Evolutionary conservation across 148 eudicot genomes (phyloP).

Genomic region (Polygonum aviculare): DNA sequence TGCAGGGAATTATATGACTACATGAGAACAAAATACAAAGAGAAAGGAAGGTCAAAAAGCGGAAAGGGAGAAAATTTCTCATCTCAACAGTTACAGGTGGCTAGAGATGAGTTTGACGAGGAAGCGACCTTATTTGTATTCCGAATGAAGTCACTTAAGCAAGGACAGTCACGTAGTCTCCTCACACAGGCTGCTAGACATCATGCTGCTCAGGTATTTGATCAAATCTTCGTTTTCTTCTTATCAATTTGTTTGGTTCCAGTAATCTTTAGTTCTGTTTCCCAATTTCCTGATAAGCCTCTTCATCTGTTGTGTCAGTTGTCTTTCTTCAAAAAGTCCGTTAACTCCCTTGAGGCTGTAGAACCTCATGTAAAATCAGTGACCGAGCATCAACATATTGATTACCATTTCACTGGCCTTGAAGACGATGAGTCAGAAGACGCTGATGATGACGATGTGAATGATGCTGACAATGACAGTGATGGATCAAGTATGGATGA

Average conservation of each 20-base stretch:
- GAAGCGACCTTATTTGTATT: conserved; percentile 76
- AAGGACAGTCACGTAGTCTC: conserved; percentile 92
- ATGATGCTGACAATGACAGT: conserved; percentile 23
- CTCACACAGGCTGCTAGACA: conserved; percentile 96
- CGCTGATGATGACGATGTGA: conserved; percentile 25
- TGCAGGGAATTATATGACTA: conserved; percentile 57
- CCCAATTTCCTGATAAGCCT: not conserved
- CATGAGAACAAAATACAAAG: conserved; percentile 47
- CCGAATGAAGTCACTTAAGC: conserved; percentile 82
- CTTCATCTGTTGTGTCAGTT: conserved; percentile 35
- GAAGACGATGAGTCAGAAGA: conserved; percentile 52
- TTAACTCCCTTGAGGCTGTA: conserved; percentile 66
- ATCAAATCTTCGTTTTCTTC: not conserved
- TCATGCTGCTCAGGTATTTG: conserved; percentile 89
- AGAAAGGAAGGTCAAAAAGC: conserved; percentile 56
- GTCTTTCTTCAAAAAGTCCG: conserved; percentile 67
- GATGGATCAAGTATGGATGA: conserved; percentile 27
- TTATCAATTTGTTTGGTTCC: not conserved
- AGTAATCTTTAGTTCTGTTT: not conserved
- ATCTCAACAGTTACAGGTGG: conserved; percentile 52
- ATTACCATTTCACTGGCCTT: conserved; percentile 71
- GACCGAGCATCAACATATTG: conserved; percentile 76
- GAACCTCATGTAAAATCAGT: conserved; percentile 77
- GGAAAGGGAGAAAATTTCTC: conserved; percentile 57
- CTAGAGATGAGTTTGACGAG: conserved; percentile 73